These are phyloP conservation scores for Raddia guianensis DNA, from an alignment of 176 grass and related monocot genomes.

Conservation along the genomic window DNA sequence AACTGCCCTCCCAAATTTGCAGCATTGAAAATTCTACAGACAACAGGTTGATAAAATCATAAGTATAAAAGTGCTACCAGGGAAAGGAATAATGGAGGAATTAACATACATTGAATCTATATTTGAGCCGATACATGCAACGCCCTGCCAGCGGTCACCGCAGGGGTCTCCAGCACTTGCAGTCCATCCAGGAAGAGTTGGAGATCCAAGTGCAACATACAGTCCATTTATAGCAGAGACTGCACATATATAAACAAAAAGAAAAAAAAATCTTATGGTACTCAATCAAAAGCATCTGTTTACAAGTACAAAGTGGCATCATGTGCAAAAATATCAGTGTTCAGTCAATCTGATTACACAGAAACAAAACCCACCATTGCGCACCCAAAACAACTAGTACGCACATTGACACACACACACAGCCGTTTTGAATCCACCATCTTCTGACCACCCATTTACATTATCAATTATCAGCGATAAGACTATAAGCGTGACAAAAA, in stretches of 20 bases:
- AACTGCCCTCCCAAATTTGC: slow-evolving; percentile 79
- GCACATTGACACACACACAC: background rate
- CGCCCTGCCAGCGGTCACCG: slow-evolving; percentile 80
- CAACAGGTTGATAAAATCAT: slow-evolving; percentile 41
- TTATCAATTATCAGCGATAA: background rate
- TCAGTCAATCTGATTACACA: background rate
- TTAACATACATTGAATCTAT: slow-evolving; percentile 80
- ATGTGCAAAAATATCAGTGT: background rate
- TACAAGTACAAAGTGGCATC: background rate
- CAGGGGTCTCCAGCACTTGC: slow-evolving; percentile 85
- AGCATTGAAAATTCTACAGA: slow-evolving; percentile 75
- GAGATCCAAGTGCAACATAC: slow-evolving; percentile 69
- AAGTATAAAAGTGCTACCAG: slow-evolving; percentile 34
- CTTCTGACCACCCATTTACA: background rate
- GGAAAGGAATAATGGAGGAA: slow-evolving; percentile 41
- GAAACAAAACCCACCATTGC: slow-evolving; percentile 33
- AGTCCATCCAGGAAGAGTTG: slow-evolving; percentile 77
- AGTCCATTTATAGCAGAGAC: slow-evolving; percentile 93
- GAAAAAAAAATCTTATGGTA: background rate
- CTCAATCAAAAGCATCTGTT: background rate
- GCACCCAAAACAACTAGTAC: background rate
- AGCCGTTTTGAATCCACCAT: slow-evolving; percentile 18
- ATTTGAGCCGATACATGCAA: slow-evolving; percentile 68
- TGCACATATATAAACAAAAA: slow-evolving; percentile 27
- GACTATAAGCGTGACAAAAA: background rate